Conservation (phyloP, 768 basidiomycete species). For the Tulasnella sp. region DNA sequence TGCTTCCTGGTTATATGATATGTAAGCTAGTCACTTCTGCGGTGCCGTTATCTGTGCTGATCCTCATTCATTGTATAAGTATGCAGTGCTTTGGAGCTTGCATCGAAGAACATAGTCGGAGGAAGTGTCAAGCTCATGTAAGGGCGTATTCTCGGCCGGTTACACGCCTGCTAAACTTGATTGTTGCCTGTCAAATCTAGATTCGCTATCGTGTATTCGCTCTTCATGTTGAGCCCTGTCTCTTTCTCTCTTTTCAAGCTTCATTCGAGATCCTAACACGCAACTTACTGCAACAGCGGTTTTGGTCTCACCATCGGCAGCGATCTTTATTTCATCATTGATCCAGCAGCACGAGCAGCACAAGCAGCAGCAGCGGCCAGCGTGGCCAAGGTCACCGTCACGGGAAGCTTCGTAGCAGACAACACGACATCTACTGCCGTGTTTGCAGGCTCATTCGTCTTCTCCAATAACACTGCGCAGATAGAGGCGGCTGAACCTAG, state of each 20-base stretch:
- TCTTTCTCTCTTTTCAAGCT: neutral
- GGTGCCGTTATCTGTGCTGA: neutral
- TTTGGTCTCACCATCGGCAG: conserved; percentile 79
- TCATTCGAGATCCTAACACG: neutral
- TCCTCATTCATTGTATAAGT: conserved; percentile 34
- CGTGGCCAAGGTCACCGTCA: conserved; percentile 39
- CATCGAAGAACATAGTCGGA: conserved; percentile 74
- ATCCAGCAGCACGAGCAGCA: conserved; percentile 39
- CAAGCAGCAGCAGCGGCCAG: conserved; percentile 43
- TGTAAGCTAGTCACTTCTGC: conserved; percentile 34
- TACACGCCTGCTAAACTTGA: neutral
- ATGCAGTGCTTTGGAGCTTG: conserved; percentile 71
- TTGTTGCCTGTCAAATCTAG: conserved; percentile 28
- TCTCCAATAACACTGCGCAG: conserved; percentile 38
- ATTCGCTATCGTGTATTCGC: conserved; percentile 80
- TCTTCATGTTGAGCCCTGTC: conserved; percentile 40
- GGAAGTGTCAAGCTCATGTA: conserved; percentile 45
- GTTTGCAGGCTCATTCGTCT: conserved; percentile 52
- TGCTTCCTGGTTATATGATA: conserved; percentile 82
- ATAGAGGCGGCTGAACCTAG: conserved; percentile 30
- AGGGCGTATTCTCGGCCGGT: neutral
- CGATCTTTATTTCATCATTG: conserved; percentile 65
- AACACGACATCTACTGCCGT: conserved; percentile 37
- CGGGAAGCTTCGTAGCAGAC: conserved; percentile 60
- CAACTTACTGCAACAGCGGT: conserved; percentile 32